Evolutionary conservation across 305 asterid genomes (phyloP), one percentile per base, ranked within the genome.

Genomic region (Rubia peregrina): DNA sequence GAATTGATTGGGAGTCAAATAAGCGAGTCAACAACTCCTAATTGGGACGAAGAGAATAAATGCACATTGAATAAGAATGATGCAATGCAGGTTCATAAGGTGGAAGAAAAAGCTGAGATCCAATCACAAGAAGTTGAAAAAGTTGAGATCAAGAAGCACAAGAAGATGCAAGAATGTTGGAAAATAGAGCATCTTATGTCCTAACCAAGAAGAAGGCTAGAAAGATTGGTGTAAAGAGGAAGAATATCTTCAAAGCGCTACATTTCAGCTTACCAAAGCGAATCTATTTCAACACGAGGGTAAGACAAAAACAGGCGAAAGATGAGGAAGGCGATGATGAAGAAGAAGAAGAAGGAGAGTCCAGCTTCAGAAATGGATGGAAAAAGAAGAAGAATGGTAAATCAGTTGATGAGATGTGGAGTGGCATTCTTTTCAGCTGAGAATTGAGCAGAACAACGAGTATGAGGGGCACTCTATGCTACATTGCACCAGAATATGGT

Each of bases 1-100:
- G 98, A 92, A 81, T 92, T 97, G 98, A 92, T 92, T 43, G 97
- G 96, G 13, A 90, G 91, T 80, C 98, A 92, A 72, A 87, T 92
- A 71, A 79, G 88, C 56, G 84, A 82, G 12, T 82, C 89, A 3
- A 7, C 80, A 9, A 72, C 74, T 46, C 80, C 81, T 0, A 82
- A 80, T 69, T 90, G 96, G 97, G 97, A 88, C 41, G 89, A 76
- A 56, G 96, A 85, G 61, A 86, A 86, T 67, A 89, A 86, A 16
- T 64, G 49, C 49, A 7, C 49, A 7, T 11, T 43, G 49, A 43
- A 43, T 7, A 43, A 43, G 68, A 80, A 83, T 61, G 79, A 46
- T 51, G 66, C 85, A 24, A 56, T 40, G 41, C 75, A 46, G 2
- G 43, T 62, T 49, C 76, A 73, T 68, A 88, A 71, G 65, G 48